phyloP scores from a whole-genome alignment of 1,284 basidiomycete genomes.

The Rhodotorula sp. region DNA sequence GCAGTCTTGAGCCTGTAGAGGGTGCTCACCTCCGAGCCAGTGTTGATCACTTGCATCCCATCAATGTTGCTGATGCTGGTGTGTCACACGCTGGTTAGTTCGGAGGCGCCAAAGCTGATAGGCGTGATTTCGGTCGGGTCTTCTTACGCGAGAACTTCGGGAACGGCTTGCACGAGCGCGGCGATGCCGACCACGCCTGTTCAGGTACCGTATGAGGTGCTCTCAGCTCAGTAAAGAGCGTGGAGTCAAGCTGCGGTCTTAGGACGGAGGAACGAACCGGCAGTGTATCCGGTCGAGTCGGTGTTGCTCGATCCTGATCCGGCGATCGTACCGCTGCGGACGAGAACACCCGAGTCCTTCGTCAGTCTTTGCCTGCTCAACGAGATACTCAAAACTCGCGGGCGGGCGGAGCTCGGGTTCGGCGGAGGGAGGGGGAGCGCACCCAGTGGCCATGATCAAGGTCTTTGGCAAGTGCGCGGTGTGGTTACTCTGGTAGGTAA shows the following conservation, averaged over 20 bases:
- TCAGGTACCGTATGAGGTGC: no score
- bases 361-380: no score
- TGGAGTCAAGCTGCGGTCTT: no score
- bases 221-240: no score
- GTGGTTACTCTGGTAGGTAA: constrained; percentile 8
- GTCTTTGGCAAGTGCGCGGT: constrained; percentile 4
- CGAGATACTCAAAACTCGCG: no score
- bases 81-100: neutral
- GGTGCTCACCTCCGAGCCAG: constrained; percentile 24
- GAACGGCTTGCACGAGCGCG: constrained; percentile 40
- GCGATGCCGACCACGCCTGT: constrained; percentile 10
- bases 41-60: constrained; percentile 44
- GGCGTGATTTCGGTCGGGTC: no score
- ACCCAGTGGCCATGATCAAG: constrained; percentile 18
- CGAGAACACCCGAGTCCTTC: neutral
- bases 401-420: neutral
- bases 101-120: neutral
- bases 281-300: constrained; percentile 12
- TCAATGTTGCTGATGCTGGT: constrained; percentile 41
- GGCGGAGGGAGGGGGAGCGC: neutral
- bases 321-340: constrained; percentile 45
- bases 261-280: neutral
- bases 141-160: constrained; percentile 38
- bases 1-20: no score
- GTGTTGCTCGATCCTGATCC: constrained; percentile 29